Conservation (phyloP, 2,329 filamentous ascomycete genomes). For the Dryadomyces quercivorus region DNA sequence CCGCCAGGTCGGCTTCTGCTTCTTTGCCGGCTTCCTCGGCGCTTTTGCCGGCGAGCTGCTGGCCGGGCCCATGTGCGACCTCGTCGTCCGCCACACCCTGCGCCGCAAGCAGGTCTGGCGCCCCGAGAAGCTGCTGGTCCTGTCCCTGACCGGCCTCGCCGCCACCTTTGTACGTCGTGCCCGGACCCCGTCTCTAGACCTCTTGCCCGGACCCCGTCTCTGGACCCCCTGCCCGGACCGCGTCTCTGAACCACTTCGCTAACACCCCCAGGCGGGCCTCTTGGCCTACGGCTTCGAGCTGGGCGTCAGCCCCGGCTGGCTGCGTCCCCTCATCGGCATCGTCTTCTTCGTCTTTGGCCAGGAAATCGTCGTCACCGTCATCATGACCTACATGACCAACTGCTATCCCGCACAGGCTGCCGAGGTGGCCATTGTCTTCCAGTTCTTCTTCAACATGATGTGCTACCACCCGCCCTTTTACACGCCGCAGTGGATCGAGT, state of each 20-base stretch:
- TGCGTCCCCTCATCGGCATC: slow-evolving; percentile 5
- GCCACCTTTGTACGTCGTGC: neutral
- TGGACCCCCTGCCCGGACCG: too few relatives aligned
- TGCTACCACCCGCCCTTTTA: slow-evolving; percentile 11
- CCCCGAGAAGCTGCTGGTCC: neutral
- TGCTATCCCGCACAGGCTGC: slow-evolving; percentile 10
- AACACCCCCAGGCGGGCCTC: neutral
- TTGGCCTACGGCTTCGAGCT: slow-evolving; percentile 3
- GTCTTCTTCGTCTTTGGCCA: neutral
- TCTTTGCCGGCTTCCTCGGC: slow-evolving; percentile 9
- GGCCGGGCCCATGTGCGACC: neutral
- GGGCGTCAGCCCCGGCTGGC: slow-evolving; percentile 6
- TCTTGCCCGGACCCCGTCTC: too few relatives aligned
- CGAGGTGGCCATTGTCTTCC: slow-evolving; percentile 11
- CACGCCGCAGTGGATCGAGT: slow-evolving; percentile 10
- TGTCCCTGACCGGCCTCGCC: neutral
- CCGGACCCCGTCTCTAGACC: too few relatives aligned
- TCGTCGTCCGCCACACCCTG: neutral
- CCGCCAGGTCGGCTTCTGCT: slow-evolving; percentile 10
- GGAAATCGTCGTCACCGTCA: slow-evolving; percentile 10
- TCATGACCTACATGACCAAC: slow-evolving; percentile 12
- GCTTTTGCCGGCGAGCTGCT: neutral
- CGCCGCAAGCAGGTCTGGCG: neutral
- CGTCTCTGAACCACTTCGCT: too few relatives aligned
- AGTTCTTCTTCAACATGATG: slow-evolving; percentile 13